A percentile compares a stretch with the other conserved stretches of the same genome.
Evolutionary conservation across 1,284 basidiomycete species (phyloP).

Genomic region (Lignosus rhinocerotis): DNA sequence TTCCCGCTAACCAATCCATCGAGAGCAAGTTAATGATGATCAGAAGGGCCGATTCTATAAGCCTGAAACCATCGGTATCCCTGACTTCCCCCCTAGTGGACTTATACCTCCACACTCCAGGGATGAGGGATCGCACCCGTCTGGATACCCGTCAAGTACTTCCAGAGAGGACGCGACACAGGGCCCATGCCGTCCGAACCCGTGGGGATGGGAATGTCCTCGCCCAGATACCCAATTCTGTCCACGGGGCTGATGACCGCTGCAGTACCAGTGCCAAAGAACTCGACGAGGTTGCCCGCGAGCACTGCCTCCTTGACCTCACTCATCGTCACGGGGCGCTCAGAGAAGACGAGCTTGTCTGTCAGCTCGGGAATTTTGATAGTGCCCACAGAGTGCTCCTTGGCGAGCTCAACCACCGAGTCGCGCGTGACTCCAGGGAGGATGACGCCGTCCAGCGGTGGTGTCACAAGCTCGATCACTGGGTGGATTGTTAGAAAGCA

Average conservation of each 20-base stretch:
- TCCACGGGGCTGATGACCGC: slow-evolving; percentile 85
- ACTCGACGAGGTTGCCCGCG: slow-evolving; percentile 78
- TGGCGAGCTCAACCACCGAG: slow-evolving; percentile 83
- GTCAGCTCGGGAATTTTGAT: slow-evolving; percentile 62
- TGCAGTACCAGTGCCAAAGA: slow-evolving; percentile 92
- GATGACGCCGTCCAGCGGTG: slow-evolving; percentile 93
- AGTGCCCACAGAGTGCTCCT: slow-evolving; percentile 69
- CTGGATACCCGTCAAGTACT: slow-evolving; percentile 88
- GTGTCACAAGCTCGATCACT: slow-evolving; percentile 84
- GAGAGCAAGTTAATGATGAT: no score
- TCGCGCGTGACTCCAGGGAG: slow-evolving; percentile 96
- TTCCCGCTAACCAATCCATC: no score
- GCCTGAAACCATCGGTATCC: background rate
- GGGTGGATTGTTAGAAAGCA: background rate
- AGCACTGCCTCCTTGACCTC: slow-evolving; percentile 80
- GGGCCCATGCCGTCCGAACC: slow-evolving; percentile 88
- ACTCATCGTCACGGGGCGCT: slow-evolving; percentile 87
- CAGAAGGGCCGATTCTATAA: no score
- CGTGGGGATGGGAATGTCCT: slow-evolving; percentile 84
- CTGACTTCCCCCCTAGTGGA: background rate
- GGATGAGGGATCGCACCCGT: slow-evolving; percentile 81
- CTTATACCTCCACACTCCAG: slow-evolving; percentile 69
- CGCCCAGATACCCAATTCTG: slow-evolving; percentile 85
- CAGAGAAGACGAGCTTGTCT: slow-evolving; percentile 71
- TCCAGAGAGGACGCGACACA: slow-evolving; percentile 81